Conservation (phyloP, 75 land plant species). For the Cryptomeria japonica region DNA sequence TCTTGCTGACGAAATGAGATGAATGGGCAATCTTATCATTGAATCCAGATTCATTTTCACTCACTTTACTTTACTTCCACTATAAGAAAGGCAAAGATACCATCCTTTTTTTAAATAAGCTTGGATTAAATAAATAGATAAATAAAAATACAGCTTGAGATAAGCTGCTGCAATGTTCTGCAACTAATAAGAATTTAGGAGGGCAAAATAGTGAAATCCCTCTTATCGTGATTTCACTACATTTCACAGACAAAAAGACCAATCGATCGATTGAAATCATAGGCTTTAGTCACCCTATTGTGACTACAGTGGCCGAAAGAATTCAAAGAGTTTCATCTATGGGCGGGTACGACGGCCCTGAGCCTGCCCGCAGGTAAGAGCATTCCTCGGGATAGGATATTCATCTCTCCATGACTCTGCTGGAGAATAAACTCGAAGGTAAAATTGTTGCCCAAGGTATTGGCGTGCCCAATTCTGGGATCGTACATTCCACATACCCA, state of each 20-base stretch:
- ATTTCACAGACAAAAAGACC: neutral
- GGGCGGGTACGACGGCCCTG: slow-evolving; percentile 58
- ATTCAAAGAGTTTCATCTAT: neutral
- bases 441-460: slow-evolving; percentile 89
- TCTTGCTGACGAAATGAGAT: neutral
- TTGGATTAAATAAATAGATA: neutral
- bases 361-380: slow-evolving; percentile 67
- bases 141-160: neutral
- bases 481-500: slow-evolving; percentile 88
- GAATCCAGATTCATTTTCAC: neutral
- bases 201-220: neutral
- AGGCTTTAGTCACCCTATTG: neutral
- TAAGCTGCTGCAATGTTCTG: neutral
- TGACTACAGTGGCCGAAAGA: neutral
- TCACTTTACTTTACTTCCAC: neutral
- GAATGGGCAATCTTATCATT: neutral
- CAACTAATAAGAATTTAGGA: neutral
- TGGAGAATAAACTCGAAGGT: slow-evolving; percentile 70
- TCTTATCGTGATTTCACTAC: neutral
- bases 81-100: neutral
- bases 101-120: neutral
- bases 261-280: neutral
- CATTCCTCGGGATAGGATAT: slow-evolving; percentile 67
- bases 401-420: slow-evolving; percentile 55
- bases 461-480: slow-evolving; percentile 84